Evolutionary conservation across 495 filamentous ascomycete genomes (phyloP).

Genomic region (Cenococcum geophilum): DNA sequence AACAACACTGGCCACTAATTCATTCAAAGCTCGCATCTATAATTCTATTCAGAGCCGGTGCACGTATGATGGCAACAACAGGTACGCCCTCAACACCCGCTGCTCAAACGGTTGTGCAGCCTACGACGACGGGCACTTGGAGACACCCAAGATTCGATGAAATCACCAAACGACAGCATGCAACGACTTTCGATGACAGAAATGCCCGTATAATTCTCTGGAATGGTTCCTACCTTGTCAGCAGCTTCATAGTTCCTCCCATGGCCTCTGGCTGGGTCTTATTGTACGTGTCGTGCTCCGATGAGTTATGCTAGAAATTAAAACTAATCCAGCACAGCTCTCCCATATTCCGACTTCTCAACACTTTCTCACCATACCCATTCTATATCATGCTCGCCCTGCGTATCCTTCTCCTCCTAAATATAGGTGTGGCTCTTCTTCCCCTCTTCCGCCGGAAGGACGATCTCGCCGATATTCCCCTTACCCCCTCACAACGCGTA

Average conservation of each 20-base stretch:
- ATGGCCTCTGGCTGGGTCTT: not conserved
- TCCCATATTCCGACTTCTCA: not conserved
- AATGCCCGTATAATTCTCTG: conserved; percentile 21
- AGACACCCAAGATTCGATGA: conserved; percentile 30
- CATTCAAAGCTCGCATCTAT: not conserved
- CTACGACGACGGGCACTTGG: conserved; percentile 25
- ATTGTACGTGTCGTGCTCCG: not conserved
- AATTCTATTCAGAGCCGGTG: not conserved
- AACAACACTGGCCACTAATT: not conserved
- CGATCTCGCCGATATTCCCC: conserved; percentile 78
- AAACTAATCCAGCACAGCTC: conserved; percentile 21
- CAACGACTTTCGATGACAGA: conserved; percentile 27
- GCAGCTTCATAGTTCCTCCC: conserved; percentile 10
- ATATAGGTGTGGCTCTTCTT: conserved; percentile 43
- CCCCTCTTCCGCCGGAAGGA: conserved; percentile 64
- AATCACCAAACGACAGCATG: conserved; percentile 29
- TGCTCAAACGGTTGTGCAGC: conserved; percentile 15
- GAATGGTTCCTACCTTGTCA: conserved; percentile 15
- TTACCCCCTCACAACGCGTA: conserved; percentile 81
- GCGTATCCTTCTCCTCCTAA: not conserved
- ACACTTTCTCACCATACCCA: not conserved
- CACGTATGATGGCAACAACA: not conserved
- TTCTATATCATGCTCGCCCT: conserved; percentile 1
- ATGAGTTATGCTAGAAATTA: not conserved
- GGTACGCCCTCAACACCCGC: conserved; percentile 22